phyloP scores from a whole-genome alignment of 208 protist species.

The Wallacemonas collosoma region DNA sequence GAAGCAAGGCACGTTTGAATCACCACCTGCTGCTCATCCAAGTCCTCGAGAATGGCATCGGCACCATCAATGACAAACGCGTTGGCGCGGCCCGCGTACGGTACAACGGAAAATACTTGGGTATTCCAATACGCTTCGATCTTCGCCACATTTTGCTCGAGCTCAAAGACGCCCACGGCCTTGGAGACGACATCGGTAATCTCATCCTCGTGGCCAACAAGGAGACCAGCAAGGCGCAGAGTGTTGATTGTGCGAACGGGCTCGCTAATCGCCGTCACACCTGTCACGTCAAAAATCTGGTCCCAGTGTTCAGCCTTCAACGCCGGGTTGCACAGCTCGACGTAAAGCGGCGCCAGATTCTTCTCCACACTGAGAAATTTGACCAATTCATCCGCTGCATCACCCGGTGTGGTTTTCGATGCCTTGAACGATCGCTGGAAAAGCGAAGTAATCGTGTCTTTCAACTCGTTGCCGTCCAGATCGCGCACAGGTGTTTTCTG shows the following conservation, averaged over 20 bases:
- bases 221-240: slow-evolving; percentile 40
- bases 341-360: slow-evolving; percentile 62
- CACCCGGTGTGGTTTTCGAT: slow-evolving; percentile 67
- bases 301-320: slow-evolving; percentile 82
- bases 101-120: slow-evolving; percentile 58
- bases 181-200: slow-evolving; percentile 85
- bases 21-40: slow-evolving; percentile 89
- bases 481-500: slow-evolving; percentile 43
- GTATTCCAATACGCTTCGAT: slow-evolving; percentile 83
- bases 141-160: slow-evolving; percentile 83
- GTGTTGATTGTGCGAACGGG: slow-evolving; percentile 47
- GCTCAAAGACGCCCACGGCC: slow-evolving; percentile 87
- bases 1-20: slow-evolving; percentile 88
- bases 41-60: slow-evolving; percentile 85
- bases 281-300: slow-evolving; percentile 74
- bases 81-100: slow-evolving; percentile 73
- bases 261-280: slow-evolving; percentile 36
- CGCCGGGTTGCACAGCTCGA: slow-evolving; percentile 87
- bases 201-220: slow-evolving; percentile 45
- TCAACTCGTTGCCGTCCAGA: slow-evolving; percentile 68
- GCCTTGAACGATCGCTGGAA: slow-evolving; percentile 65
- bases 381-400: slow-evolving; percentile 62
- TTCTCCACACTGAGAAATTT: slow-evolving; percentile 78
- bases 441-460: slow-evolving; percentile 61
- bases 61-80: slow-evolving; percentile 84